A percentile compares a stretch with the other conserved stretches of the same genome.
Conservation (phyloP, 257 asterid genomes). For the Solanum virginianum region DNA sequence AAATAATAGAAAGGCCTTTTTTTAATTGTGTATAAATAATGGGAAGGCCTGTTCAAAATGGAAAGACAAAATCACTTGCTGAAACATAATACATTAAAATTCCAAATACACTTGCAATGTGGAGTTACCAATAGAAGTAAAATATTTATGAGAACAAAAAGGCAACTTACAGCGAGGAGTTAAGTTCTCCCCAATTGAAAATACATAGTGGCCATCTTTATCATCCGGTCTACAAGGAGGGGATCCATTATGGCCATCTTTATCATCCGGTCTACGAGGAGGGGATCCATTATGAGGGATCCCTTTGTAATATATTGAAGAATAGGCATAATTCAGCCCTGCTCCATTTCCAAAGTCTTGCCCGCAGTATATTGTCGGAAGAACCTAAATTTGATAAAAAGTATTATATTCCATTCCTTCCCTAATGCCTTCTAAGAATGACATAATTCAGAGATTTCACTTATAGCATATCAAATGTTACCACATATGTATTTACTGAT, state of each 20-base stretch:
- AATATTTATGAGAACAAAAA: background rate
- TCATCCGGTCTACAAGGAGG: slow-evolving; percentile 87
- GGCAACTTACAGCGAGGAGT: slow-evolving; percentile 81
- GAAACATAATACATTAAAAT: background rate
- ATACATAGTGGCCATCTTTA: slow-evolving; percentile 77
- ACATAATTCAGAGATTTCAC: background rate
- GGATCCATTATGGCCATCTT: slow-evolving; percentile 72
- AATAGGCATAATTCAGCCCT: slow-evolving; percentile 51
- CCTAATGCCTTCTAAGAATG: background rate
- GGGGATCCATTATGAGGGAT: slow-evolving; percentile 64
- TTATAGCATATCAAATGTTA: background rate
- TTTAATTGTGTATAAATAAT: background rate
- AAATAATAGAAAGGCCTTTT: background rate
- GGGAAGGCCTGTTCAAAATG: background rate
- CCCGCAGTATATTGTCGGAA: slow-evolving; percentile 47
- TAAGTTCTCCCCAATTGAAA: slow-evolving; percentile 66
- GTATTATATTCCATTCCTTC: background rate
- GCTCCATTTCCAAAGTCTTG: slow-evolving; percentile 44
- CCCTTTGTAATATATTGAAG: slow-evolving; percentile 71
- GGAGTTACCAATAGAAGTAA: background rate
- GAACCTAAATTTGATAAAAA: slow-evolving; percentile 38
- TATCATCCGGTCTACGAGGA: slow-evolving; percentile 79
- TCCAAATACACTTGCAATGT: background rate
- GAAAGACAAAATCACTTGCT: background rate
- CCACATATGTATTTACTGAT: background rate